A percentile compares a stretch with the other conserved stretches of the same genome.
These are phyloP conservation scores for Cyberlindnera mississippiensis DNA, from an alignment of 805 yeast species.

Conservation along the genomic window DNA sequence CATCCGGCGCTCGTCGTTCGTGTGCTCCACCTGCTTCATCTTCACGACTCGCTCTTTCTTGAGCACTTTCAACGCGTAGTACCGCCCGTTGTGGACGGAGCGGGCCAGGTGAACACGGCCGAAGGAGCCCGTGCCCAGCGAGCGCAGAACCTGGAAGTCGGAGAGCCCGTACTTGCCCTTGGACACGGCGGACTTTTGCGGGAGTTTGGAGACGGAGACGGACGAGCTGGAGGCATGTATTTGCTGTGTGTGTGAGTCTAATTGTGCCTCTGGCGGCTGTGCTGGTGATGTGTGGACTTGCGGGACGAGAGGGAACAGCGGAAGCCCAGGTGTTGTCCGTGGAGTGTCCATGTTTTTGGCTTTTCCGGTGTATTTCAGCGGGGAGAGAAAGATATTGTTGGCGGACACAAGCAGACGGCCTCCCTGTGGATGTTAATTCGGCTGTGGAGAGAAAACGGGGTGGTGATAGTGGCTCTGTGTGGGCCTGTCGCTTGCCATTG, in stretches of 20 bases:
- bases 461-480: too few relatives aligned
- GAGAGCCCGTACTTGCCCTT: constrained; percentile 72
- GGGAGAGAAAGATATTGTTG: background rate
- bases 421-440: too few relatives aligned
- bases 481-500: background rate
- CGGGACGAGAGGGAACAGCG: constrained; percentile 12
- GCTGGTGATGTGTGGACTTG: constrained; percentile 12
- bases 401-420: too few relatives aligned
- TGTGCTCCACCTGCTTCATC: constrained; percentile 93
- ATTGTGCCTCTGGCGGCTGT: constrained; percentile 2
- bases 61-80: constrained; percentile 88
- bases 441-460: too few relatives aligned
- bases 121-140: constrained; percentile 93
- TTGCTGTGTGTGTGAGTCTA: constrained; percentile 1
- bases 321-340: constrained; percentile 7
- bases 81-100: constrained; percentile 85
- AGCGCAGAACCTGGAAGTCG: constrained; percentile 82
- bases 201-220: constrained; percentile 21
- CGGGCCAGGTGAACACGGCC: constrained; percentile 91
- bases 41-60: constrained; percentile 84
- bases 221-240: constrained; percentile 5
- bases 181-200: constrained; percentile 27
- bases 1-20: constrained; percentile 92
- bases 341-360: constrained; percentile 7
- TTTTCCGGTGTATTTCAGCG: background rate